Percentiles rank a stretch among this genome's conserved stretches.
phyloP scores from a whole-genome alignment of 768 basidiomycete species.

The Lanmaoa rubissima region DNA sequence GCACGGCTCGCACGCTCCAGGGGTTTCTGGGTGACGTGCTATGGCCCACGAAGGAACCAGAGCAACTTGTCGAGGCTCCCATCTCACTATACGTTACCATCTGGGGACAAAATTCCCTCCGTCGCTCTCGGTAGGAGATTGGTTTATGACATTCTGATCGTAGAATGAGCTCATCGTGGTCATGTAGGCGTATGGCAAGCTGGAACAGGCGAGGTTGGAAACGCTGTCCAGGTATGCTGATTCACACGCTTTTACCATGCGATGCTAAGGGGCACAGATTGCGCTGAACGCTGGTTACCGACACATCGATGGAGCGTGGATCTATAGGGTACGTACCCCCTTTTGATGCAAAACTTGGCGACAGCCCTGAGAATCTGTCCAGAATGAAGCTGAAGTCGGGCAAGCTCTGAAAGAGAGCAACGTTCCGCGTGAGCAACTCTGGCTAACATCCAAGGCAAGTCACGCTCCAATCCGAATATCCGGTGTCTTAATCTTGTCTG shows the following conservation, averaged over 20 bases:
- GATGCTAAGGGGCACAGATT: slow-evolving; percentile 32
- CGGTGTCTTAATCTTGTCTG: neutral
- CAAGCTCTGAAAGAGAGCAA: slow-evolving; percentile 56
- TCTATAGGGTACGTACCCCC: slow-evolving; percentile 48
- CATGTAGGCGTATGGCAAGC: slow-evolving; percentile 63
- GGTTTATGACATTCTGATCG: neutral
- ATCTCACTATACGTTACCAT: slow-evolving; percentile 56
- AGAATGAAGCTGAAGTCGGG: slow-evolving; percentile 74
- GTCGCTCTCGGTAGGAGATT: slow-evolving; percentile 55
- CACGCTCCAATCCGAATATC: neutral
- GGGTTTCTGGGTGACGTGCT: slow-evolving; percentile 20
- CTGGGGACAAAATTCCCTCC: slow-evolving; percentile 65
- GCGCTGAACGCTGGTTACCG: slow-evolving; percentile 64
- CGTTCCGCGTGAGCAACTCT: slow-evolving; percentile 61
- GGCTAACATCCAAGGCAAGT: slow-evolving; percentile 60
- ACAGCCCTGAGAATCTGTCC: slow-evolving; percentile 4
- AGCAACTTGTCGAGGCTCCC: slow-evolving; percentile 32
- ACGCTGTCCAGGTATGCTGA: slow-evolving; percentile 56
- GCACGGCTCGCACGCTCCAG: slow-evolving; percentile 18
- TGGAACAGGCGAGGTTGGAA: slow-evolving; percentile 54
- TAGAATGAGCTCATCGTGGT: neutral
- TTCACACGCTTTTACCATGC: too few relatives aligned
- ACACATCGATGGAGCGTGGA: slow-evolving; percentile 76
- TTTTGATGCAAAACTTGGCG: neutral
- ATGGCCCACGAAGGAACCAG: slow-evolving; percentile 20